Evolutionary conservation across 2,329 filamentous ascomycete species (phyloP).

Genomic region (Apiospora phragmitis): DNA sequence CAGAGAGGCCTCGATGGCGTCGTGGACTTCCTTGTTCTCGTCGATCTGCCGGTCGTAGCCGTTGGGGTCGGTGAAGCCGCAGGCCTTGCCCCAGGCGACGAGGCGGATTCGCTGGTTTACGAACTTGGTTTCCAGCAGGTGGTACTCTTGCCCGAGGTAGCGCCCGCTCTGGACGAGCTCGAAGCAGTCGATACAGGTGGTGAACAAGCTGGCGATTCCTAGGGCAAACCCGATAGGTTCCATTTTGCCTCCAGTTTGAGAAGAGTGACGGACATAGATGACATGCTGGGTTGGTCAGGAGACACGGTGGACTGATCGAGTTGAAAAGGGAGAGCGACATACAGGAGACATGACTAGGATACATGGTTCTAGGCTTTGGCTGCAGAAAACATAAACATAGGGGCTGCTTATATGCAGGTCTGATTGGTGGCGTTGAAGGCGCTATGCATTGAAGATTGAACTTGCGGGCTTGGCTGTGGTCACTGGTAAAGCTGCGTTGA

Average conservation of each 20-base stretch:
- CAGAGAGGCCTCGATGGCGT: not conserved
- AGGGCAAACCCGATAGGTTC: not conserved
- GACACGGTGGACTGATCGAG: not conserved
- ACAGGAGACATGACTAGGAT: not conserved
- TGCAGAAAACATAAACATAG: not conserved
- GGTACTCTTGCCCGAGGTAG: not conserved
- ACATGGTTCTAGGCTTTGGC: not conserved
- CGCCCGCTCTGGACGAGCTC: not conserved
- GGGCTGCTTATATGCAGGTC: not conserved
- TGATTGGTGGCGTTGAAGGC: not conserved
- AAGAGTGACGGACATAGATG: not conserved
- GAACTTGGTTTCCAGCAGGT: not conserved
- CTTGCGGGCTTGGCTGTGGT: not conserved
- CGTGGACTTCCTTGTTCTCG: not conserved
- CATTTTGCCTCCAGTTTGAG: not conserved
- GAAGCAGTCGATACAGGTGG: not conserved
- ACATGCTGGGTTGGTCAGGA: too few relatives aligned
- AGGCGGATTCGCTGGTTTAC: not conserved
- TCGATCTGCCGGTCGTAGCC: not conserved
- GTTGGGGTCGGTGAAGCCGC: conserved; percentile 2
- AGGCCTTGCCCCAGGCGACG: not conserved
- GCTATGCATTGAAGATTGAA: not conserved
- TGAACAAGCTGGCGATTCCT: not conserved
- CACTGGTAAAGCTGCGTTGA: not conserved
- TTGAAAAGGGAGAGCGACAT: not conserved